A percentile compares a stretch with the other conserved stretches of the same genome.
Conservation (phyloP, 805 yeast species). For the Ogataea trehaloabstinens region DNA sequence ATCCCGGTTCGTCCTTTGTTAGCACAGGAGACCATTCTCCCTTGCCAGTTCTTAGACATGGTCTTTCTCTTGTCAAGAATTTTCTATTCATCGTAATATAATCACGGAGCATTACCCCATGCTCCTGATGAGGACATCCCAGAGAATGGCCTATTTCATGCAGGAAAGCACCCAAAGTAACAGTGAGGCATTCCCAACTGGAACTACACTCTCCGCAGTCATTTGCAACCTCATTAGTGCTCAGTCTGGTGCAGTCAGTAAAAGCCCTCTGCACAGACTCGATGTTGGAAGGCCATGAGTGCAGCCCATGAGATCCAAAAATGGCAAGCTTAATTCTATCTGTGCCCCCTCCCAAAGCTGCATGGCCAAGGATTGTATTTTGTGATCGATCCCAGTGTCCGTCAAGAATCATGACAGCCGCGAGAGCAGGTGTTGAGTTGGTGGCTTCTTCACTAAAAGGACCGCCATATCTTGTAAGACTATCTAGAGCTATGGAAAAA, state of each 20-base stretch:
- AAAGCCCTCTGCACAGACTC: slow-evolving; percentile 69
- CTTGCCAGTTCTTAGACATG: slow-evolving; percentile 51
- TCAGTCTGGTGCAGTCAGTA: slow-evolving; percentile 65
- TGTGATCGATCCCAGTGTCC: slow-evolving; percentile 71
- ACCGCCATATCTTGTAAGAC: slow-evolving; percentile 54
- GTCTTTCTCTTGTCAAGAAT: slow-evolving; percentile 69
- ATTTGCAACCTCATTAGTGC: slow-evolving; percentile 77
- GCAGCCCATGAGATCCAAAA: slow-evolving; percentile 90
- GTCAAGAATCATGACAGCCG: slow-evolving; percentile 84
- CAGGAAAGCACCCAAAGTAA: slow-evolving; percentile 90
- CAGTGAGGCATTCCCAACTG: slow-evolving; percentile 84
- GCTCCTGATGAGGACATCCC: slow-evolving; percentile 89
- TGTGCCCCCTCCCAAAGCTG: slow-evolving; percentile 90
- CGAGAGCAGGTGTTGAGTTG: slow-evolving; percentile 54
- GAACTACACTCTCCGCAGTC: slow-evolving; percentile 83
- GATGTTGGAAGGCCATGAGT: slow-evolving; percentile 86
- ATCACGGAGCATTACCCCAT: slow-evolving; percentile 89
- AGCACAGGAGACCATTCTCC: slow-evolving; percentile 48
- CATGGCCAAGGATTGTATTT: slow-evolving; percentile 74
- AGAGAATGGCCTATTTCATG: slow-evolving; percentile 92
- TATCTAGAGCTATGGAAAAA: slow-evolving; percentile 77
- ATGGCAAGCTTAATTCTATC: slow-evolving; percentile 74
- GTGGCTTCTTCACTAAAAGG: slow-evolving; percentile 41
- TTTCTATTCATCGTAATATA: slow-evolving; percentile 79
- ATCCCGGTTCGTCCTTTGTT: slow-evolving; percentile 70